phyloP scores from a whole-genome alignment of 2,329 filamentous ascomycete species.

The Stylonectria norvegica region DNA sequence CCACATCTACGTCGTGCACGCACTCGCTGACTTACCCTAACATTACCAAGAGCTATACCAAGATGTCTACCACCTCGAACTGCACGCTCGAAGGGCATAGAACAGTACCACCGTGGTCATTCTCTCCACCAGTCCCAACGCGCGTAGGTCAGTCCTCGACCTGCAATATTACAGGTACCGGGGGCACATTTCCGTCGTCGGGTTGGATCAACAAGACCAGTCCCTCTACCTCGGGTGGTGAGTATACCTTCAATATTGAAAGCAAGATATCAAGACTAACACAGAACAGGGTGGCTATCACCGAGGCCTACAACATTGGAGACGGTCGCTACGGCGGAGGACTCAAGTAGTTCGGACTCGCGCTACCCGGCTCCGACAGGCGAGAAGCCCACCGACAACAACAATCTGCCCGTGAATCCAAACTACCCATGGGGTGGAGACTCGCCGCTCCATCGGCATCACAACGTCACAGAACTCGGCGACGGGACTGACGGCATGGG shows the following conservation, averaged over 20 bases:
- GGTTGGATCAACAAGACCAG: conserved; percentile 18
- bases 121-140: conserved; percentile 10
- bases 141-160: conserved; percentile 12
- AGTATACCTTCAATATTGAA: too few species aligned
- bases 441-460: conserved; percentile 35
- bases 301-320: conserved; percentile 19
- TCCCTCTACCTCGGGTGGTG: conserved; percentile 13
- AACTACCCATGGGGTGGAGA: conserved; percentile 37
- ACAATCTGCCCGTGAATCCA: conserved; percentile 27
- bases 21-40: conserved; percentile 4
- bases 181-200: conserved; percentile 12
- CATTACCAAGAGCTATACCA: background rate
- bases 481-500: conserved; percentile 18
- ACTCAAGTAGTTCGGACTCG: conserved; percentile 4
- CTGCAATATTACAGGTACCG: conserved; percentile 24
- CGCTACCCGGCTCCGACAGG: conserved; percentile 19
- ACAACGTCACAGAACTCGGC: conserved; percentile 27
- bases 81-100: conserved; percentile 6
- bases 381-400: conserved; percentile 11
- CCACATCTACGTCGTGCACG: conserved; percentile 16
- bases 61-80: conserved; percentile 8
- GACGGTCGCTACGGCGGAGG: conserved; percentile 15
- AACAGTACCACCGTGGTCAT: conserved; percentile 8
- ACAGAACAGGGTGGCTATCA: conserved; percentile 1
- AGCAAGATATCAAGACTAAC: conserved; percentile 7